A percentile compares a stretch with the other conserved stretches of the same genome.
These are phyloP conservation scores for Chlorella sp. DNA, from an alignment of 139 green algal species.

Conservation along the genomic window DNA sequence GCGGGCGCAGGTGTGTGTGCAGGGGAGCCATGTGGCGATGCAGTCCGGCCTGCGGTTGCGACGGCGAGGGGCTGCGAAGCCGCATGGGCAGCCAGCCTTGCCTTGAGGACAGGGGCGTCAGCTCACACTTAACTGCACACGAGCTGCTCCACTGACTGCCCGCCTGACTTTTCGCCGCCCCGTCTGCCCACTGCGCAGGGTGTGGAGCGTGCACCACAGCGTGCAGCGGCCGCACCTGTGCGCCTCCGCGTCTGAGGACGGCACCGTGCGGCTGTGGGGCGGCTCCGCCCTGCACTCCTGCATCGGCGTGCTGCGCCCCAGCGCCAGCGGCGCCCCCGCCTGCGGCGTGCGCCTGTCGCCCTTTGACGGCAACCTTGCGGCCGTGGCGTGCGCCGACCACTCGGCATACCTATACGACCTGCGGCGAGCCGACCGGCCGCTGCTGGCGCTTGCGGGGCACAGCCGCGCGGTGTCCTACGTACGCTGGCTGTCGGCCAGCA, in stretches of 20 bases:
- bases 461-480: conserved; percentile 84
- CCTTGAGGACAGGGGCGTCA: no score
- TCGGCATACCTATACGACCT: conserved; percentile 84
- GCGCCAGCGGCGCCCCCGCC: conserved; percentile 41
- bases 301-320: conserved; percentile 44
- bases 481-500: conserved; percentile 61
- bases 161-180: neutral
- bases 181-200: conserved; percentile 31
- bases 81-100: no score
- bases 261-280: conserved; percentile 81
- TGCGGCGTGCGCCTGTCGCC: conserved; percentile 83
- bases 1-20: conserved; percentile 58
- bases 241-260: conserved; percentile 82
- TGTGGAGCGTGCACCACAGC: conserved; percentile 88
- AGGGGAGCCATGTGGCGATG: no score
- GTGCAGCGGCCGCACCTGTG: conserved; percentile 55
- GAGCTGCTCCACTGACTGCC: neutral
- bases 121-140: no score
- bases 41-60: no score
- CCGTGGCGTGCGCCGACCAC: conserved; percentile 74
- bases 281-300: conserved; percentile 42
- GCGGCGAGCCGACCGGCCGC: conserved; percentile 38
- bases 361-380: conserved; percentile 68
- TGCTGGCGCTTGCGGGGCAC: conserved; percentile 61
- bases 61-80: no score